These are phyloP conservation scores for Breynia disticha DNA, from an alignment of 441 rosid genomes.

Conservation along the genomic window DNA sequence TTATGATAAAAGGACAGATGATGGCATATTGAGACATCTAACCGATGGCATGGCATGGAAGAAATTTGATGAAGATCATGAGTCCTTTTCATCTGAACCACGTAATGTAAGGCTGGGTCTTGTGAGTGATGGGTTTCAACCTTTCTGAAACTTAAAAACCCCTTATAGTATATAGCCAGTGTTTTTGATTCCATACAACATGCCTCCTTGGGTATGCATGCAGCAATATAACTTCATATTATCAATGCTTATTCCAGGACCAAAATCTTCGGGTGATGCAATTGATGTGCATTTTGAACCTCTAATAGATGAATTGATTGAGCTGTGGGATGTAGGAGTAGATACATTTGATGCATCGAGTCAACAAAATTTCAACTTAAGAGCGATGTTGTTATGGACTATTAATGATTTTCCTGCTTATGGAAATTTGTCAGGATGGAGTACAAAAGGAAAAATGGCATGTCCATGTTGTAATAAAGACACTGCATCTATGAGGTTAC, in stretches of 20 bases:
- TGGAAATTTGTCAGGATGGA: neutral
- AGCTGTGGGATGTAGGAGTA: neutral
- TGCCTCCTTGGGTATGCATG: constrained; percentile 2
- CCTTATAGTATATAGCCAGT: neutral
- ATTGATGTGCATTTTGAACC: constrained; percentile 5
- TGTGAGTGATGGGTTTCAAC: constrained; percentile 4
- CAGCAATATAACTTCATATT: neutral
- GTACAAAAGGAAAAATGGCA: constrained; percentile 5
- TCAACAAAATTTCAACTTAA: neutral
- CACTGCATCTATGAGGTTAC: neutral
- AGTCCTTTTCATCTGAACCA: neutral
- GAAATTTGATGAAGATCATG: neutral
- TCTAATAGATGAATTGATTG: neutral
- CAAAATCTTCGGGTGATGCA: neutral
- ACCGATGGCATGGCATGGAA: neutral
- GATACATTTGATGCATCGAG: neutral
- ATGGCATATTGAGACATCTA: constrained; percentile 11
- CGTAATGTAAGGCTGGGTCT: constrained; percentile 7
- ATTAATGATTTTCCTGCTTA: constrained; percentile 7
- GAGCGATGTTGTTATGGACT: neutral
- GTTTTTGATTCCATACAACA: neutral
- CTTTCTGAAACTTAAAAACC: neutral
- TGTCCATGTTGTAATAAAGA: constrained; percentile 4
- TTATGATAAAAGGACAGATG: neutral
- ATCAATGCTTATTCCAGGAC: constrained; percentile 1